Conservation (phyloP, 345 rosid species). For the Bretschneidera sinensis region DNA sequence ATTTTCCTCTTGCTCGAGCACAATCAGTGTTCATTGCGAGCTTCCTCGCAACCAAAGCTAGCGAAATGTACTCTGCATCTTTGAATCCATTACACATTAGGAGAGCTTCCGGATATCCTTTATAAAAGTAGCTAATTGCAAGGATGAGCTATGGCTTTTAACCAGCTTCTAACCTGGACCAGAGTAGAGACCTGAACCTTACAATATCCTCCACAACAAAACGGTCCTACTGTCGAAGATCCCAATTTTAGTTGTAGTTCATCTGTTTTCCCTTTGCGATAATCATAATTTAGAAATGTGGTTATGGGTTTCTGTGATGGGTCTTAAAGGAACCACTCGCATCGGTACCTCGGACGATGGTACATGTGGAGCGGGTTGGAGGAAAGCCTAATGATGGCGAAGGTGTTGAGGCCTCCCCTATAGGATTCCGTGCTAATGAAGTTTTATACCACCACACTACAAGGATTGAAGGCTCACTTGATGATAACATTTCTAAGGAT, state of each 20-base stretch:
- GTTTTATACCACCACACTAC: conserved; percentile 75
- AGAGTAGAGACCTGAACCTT: conserved; percentile 56
- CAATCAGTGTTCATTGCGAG: conserved; percentile 68
- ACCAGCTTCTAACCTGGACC: conserved; percentile 92
- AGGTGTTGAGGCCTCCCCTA: conserved; percentile 67
- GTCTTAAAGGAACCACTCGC: conserved; percentile 59
- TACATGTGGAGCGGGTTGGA: conserved; percentile 83
- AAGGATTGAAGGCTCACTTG: conserved; percentile 55
- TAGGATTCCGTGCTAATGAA: conserved; percentile 76
- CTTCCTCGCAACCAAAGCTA: conserved; percentile 69
- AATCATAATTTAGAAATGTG: no score
- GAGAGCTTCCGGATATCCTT: conserved; percentile 62
- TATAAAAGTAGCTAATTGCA: conserved; percentile 83
- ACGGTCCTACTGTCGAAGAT: conserved; percentile 86
- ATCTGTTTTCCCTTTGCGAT: no score
- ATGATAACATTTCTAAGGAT: conserved; percentile 43
- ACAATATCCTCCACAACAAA: conserved; percentile 89
- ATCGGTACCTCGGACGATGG: conserved; percentile 55
- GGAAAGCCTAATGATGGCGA: conserved; percentile 70
- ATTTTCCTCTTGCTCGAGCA: conserved; percentile 91
- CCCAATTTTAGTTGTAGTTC: no score
- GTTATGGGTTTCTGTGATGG: conserved; percentile 18
- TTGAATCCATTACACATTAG: conserved; percentile 88
- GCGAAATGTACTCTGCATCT: conserved; percentile 71
- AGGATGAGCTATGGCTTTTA: conserved; percentile 90